phyloP scores from a whole-genome alignment of 2,329 filamentous ascomycete species.

The Harringtonia aguacate region DNA sequence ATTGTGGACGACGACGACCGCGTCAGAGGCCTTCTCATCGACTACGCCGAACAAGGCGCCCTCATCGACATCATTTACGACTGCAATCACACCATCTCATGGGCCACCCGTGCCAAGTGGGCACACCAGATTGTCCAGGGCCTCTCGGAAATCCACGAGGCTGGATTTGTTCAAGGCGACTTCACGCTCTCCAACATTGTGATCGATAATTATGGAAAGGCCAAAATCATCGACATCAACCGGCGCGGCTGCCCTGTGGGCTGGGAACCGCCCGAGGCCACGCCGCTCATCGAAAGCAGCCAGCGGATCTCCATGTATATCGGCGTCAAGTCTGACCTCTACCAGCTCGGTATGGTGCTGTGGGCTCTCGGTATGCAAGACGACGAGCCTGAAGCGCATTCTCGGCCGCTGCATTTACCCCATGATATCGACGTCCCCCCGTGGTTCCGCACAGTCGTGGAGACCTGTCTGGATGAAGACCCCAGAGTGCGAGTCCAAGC shows the following conservation, averaged over 20 bases:
- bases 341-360: slow-evolving; percentile 91
- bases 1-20: slow-evolving; percentile 70
- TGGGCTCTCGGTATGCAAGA: slow-evolving; percentile 83
- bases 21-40: slow-evolving; percentile 84
- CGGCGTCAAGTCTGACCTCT: slow-evolving; percentile 93
- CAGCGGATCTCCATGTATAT: slow-evolving; percentile 96
- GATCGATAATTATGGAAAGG: slow-evolving; percentile 71
- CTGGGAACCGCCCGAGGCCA: slow-evolving; percentile 93
- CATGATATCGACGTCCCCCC: slow-evolving; percentile 55
- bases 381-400: slow-evolving; percentile 78
- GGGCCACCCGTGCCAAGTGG: slow-evolving; percentile 73
- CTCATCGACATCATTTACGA: slow-evolving; percentile 89
- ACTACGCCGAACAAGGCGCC: slow-evolving; percentile 75
- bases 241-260: slow-evolving; percentile 91
- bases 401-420: slow-evolving; percentile 54
- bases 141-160: slow-evolving; percentile 85
- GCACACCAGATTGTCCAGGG: slow-evolving; percentile 84
- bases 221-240: slow-evolving; percentile 98
- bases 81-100: slow-evolving; percentile 49
- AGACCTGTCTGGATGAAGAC: slow-evolving; percentile 63
- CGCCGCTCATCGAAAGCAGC: slow-evolving; percentile 71
- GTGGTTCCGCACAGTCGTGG: slow-evolving; percentile 69
- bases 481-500: slow-evolving; percentile 67
- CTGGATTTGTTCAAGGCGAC: slow-evolving; percentile 93
- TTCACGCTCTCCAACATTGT: slow-evolving; percentile 98